A percentile compares a stretch with the other conserved stretches of the same genome.
Conservation (phyloP, 495 filamentous ascomycete species). For the Neurospora pannonica region DNA sequence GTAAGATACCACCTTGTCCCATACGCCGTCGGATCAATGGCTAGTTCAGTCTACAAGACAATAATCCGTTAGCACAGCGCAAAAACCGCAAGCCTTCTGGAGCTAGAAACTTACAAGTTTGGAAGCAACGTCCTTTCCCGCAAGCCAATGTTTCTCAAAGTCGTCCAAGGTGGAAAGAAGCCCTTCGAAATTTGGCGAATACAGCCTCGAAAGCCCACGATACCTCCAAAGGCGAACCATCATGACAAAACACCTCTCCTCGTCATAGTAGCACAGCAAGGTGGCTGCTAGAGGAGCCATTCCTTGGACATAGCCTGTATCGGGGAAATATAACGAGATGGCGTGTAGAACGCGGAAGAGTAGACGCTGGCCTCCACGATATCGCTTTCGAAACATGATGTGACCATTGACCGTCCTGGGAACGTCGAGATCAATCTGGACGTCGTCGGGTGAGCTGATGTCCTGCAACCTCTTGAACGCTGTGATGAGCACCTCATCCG, state of each 20-base stretch:
- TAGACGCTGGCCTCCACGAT: constrained; percentile 82
- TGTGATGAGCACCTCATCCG: constrained; percentile 62
- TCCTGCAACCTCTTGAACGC: constrained; percentile 61
- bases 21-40: constrained; percentile 81
- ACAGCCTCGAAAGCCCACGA: constrained; percentile 76
- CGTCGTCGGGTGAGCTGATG: constrained; percentile 74
- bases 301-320: constrained; percentile 92
- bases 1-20: constrained; percentile 97
- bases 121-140: constrained; percentile 58
- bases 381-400: constrained; percentile 93
- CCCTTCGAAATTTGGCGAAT: constrained; percentile 73
- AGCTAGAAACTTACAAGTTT: constrained; percentile 60
- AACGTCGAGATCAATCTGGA: constrained; percentile 96
- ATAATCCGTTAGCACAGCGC: constrained; percentile 1
- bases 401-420: constrained; percentile 91
- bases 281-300: constrained; percentile 95
- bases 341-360: constrained; percentile 90
- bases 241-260: constrained; percentile 92
- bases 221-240: constrained; percentile 84
- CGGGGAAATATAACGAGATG: constrained; percentile 80
- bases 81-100: not conserved
- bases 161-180: constrained; percentile 82
- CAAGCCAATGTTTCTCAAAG: constrained; percentile 81
- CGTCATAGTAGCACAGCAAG: constrained; percentile 91
- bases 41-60: constrained; percentile 56